A percentile compares a stretch with the other conserved stretches of the same genome.
phyloP scores from a whole-genome alignment of 148 eudicot genomes.

The Silene latifolia region DNA sequence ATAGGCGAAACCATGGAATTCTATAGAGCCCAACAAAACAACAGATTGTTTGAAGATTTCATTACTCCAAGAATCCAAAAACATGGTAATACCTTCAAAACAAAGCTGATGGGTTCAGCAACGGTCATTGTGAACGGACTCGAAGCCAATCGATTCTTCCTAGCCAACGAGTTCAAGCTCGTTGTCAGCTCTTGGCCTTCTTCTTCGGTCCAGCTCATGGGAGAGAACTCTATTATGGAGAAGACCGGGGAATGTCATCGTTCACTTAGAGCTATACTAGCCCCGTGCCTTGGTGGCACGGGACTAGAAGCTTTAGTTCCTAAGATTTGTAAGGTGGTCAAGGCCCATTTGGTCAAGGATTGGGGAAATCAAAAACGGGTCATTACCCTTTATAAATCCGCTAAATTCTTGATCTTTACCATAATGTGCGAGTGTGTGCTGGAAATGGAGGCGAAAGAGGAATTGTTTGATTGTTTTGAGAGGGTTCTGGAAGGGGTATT shows the following conservation, averaged over 20 bases:
- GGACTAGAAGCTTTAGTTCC: slow-evolving; percentile 55
- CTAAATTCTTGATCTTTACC: slow-evolving; percentile 49
- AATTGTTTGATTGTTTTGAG: slow-evolving; percentile 50
- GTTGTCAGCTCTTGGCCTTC: slow-evolving; percentile 88
- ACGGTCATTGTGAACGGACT: slow-evolving; percentile 56
- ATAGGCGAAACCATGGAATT: slow-evolving; percentile 72
- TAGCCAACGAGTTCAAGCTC: slow-evolving; percentile 75
- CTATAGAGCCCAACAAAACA: slow-evolving; percentile 53
- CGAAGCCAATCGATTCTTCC: slow-evolving; percentile 59
- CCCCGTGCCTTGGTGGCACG: slow-evolving; percentile 37
- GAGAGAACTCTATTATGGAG: slow-evolving; percentile 68
- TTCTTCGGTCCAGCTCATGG: slow-evolving; percentile 76
- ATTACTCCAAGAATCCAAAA: slow-evolving; percentile 45
- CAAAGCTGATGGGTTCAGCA: slow-evolving; percentile 66
- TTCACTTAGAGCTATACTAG: slow-evolving; percentile 43
- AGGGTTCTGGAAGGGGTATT: slow-evolving; percentile 71
- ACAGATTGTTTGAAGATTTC: slow-evolving; percentile 57
- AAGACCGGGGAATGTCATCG: slow-evolving; percentile 61
- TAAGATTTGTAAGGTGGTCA: slow-evolving; percentile 37
- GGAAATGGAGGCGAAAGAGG: slow-evolving; percentile 50
- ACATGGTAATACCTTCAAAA: slow-evolving; percentile 66
- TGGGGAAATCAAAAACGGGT: slow-evolving; percentile 35
- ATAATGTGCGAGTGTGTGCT: slow-evolving; percentile 64
- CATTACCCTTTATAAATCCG: slow-evolving; percentile 31
- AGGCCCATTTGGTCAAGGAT: slow-evolving; percentile 33